Evolutionary conservation across 495 filamentous ascomycete species (phyloP), one percentile per base, ranked within the genome.

Genomic region (Chaetomidium leptoderma): DNA sequence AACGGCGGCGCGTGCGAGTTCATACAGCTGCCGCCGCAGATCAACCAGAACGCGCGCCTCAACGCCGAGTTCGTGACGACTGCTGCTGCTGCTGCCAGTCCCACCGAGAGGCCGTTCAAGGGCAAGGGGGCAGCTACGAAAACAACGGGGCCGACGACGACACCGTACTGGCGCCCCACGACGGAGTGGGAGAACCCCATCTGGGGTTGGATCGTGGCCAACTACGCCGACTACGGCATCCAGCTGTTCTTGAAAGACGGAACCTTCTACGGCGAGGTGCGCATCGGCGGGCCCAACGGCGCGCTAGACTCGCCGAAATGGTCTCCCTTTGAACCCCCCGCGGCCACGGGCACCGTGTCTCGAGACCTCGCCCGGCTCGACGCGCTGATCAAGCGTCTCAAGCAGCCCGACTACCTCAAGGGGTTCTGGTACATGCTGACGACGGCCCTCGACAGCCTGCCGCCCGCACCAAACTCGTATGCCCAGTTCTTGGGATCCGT

Each of bases 131-230:
- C 16, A 5, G 11, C 6, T 58, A 59, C 36, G 24, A 23, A 1
- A 26, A 21, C 35, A 2, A 3, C 29, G 29, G 29, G 29, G 29
- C 29, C 8, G 6, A 27, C 75, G 56, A 72, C 44, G 36, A 16
- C 11, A 26, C 33, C 51, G 11, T 55, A 46, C 30, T 74, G 69
- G 72, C 51, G 58, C 8, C 50, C 58, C 9, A 37, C 60, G 0
- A 47, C 51, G 0, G 76, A 79, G 26, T 76, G 67, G 68, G 76
- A 81, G 35, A 72, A 72, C 39, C 81, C 80, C 17, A 69, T 82
- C 53, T 83, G 73, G 72, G 81, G 81, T 2, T 84, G 80, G 80
- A 30, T 83, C 1, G 64, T 83, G 0, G 56, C 74, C 55, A 83
- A 84, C 67, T 82, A 75, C 55, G 69, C 62, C 43, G 70, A 83